Evolutionary conservation across 345 rosid species (phyloP), one percentile per base, ranked within the genome.

Genomic region (Brassica napus): DNA sequence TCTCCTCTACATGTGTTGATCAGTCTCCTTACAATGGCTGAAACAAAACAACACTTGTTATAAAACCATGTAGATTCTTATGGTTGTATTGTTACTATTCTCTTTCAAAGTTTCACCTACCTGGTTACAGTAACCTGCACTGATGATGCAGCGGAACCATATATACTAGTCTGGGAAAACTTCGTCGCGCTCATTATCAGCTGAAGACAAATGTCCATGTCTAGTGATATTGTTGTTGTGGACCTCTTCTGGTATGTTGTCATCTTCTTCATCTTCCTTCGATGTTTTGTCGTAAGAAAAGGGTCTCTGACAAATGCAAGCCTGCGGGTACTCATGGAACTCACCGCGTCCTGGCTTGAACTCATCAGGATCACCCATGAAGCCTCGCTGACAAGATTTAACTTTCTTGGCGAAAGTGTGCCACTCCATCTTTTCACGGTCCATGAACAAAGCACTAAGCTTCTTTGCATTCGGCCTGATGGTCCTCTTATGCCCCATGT

Each of bases 301-400:
- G 28, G 90, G 90, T 75, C 81, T 90, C 79, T 92, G 84, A 52
- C 99, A 96, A 23, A 96, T 82, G 71, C 99, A 96, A 71, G 94
- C 70, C 63, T 86, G 83, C 8, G 98, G 99, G 75, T 81, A 90
- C 85, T 96, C 99, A 12, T 89, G 92, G 81, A 93, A 92, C 80
- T 96, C 98, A 23, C 97, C 93, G 4, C 92, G 86, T 68, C 98
- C 97, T 34, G 88, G 91, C 84, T 84, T 90, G 85, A 90, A 77
- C 82, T 93, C 94, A 78, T 96, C 88, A 0, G 98, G 99, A 83
- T 96, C 98, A 35, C 99, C 99, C 95, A 93, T 89, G 83, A 91
- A 96, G 79, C 97, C 99, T 73, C 93, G 93, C 82, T 96, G 97
- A 79, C 86, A 83, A 5, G 93, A 84, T 84, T 91, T 96, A n/a